These are phyloP conservation scores for Lomentospora prolificans DNA, from an alignment of 2,329 filamentous ascomycete genomes.

Conservation along the genomic window DNA sequence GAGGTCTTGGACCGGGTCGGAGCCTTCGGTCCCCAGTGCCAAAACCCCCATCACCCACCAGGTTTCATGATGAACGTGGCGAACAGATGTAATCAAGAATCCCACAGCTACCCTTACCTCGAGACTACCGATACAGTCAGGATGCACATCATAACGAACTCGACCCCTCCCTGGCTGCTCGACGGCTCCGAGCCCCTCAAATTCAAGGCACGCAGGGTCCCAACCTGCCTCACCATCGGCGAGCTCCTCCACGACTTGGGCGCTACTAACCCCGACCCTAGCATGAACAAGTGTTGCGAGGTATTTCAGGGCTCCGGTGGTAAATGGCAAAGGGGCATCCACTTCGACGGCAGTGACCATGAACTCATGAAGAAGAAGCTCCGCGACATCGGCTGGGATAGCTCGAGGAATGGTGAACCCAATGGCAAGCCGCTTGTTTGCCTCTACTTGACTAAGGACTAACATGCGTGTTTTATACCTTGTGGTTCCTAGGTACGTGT, in stretches of 20 bases:
- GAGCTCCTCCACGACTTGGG: constrained; percentile 52
- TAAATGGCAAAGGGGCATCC: constrained; percentile 47
- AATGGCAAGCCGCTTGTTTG: constrained; percentile 47
- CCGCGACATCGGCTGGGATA: constrained; percentile 49
- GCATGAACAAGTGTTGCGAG: constrained; percentile 49
- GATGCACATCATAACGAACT: constrained; percentile 45
- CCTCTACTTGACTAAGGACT: constrained; percentile 48
- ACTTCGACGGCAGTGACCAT: constrained; percentile 38
- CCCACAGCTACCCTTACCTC: background rate
- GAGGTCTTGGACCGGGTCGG: too few species aligned
- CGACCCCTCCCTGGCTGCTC: constrained; percentile 39
- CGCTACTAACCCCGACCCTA: constrained; percentile 36
- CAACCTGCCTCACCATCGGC: constrained; percentile 39
- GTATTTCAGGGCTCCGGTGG: constrained; percentile 44
- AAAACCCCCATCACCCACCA: background rate
- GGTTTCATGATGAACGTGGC: background rate
- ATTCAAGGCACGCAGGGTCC: constrained; percentile 43
- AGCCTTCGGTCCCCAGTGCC: background rate
- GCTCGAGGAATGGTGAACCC: constrained; percentile 33
- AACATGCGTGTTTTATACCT: constrained; percentile 9
- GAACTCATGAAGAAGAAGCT: constrained; percentile 39
- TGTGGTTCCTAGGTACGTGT: background rate
- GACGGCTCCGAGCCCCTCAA: constrained; percentile 29
- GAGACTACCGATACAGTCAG: constrained; percentile 50
- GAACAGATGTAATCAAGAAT: background rate